A percentile compares a stretch with the other conserved stretches of the same genome.
These are phyloP conservation scores for Cyberlindnera bimundalis DNA, from an alignment of 805 yeast species.

Conservation along the genomic window DNA sequence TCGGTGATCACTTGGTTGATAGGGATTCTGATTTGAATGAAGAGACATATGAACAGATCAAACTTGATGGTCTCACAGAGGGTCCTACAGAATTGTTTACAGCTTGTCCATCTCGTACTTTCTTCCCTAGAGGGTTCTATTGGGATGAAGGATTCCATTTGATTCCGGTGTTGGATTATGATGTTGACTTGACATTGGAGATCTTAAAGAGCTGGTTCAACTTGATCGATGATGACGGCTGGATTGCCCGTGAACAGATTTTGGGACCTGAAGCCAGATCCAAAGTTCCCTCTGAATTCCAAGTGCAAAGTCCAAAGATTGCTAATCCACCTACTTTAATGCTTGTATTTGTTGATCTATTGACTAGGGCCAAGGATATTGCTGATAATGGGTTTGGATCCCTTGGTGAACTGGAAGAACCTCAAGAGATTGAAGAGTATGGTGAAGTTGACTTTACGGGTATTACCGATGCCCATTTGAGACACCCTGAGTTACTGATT, in stretches of 20 bases:
- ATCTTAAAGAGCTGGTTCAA: slow-evolving; percentile 85
- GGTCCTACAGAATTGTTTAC: slow-evolving; percentile 79
- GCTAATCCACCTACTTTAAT: slow-evolving; percentile 96
- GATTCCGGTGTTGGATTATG: slow-evolving; percentile 76
- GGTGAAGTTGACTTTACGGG: slow-evolving; percentile 28
- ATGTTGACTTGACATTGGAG: slow-evolving; percentile 76
- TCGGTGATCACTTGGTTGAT: slow-evolving; percentile 83
- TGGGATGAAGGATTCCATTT: slow-evolving; percentile 99
- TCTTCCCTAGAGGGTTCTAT: slow-evolving; percentile 94
- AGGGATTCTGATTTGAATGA: slow-evolving; percentile 65
- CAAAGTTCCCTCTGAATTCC: slow-evolving; percentile 81
- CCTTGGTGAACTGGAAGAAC: slow-evolving; percentile 31
- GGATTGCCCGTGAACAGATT: slow-evolving; percentile 96
- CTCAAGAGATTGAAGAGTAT: slow-evolving; percentile 26
- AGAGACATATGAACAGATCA: slow-evolving; percentile 56
- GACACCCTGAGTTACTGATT: slow-evolving; percentile 55
- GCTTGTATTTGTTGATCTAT: slow-evolving; percentile 60
- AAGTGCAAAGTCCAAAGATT: slow-evolving; percentile 79
- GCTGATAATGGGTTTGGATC: slow-evolving; percentile 14
- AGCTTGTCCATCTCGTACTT: slow-evolving; percentile 87
- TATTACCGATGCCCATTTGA: slow-evolving; percentile 50
- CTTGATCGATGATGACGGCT: slow-evolving; percentile 84
- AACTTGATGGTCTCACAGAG: slow-evolving; percentile 52
- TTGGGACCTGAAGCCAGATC: slow-evolving; percentile 88
- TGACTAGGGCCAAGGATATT: slow-evolving; percentile 40